Base-by-base conservation (phyloP, 345 rosid genomes). In the Eucalyptus paniculata region DNA sequence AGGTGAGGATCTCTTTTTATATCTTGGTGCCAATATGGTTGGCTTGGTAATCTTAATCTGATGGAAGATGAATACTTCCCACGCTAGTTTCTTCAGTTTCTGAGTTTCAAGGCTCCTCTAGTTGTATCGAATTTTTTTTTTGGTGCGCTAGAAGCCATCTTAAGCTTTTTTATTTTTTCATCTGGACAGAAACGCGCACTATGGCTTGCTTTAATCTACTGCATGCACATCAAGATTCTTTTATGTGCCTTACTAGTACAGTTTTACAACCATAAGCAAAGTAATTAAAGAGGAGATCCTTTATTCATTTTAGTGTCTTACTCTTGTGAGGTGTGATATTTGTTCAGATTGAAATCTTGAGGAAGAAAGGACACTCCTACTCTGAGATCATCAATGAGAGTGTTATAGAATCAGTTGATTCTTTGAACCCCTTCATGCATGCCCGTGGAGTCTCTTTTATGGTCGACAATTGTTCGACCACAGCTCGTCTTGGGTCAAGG, bases 381-480 rank as follows among this genome's bases (percentile, higher is more conserved):
- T 97, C 99, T 1, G 99, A 97, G 92, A 97, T 97, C 92, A 97
- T 97, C 87, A 97, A 97, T 47, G 99, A 97, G 89, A 96, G 98
- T 89, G 93, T 97, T 92, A 97, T 97, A 7, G 99, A 97, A 91
- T 93, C 98, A 0, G 99, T 97, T 32, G 99, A 97, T 91, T 97
- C 99, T 23, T 89, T 97, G 54, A 97, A 97, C 89, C 99, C 99
- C 5, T 97, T 97, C 85, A 97, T 97, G 99, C 98, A 96, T 86
- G 99, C 99, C 9, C 96, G 99, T 11, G 99, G 99, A 89, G 97
- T 97, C 88, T 97, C 98, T 5, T 97, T 97, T 91, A 96, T 96
- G 99, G 99, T 96, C 30, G 99, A 97, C 90, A 97, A 97, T 91
- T 96, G 98, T 92, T 97, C 99, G 1, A 97, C 99, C 28, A 97